Base-by-base conservation (phyloP, 2,329 filamentous ascomycete genomes). In the Aspergillus fischeri region DNA sequence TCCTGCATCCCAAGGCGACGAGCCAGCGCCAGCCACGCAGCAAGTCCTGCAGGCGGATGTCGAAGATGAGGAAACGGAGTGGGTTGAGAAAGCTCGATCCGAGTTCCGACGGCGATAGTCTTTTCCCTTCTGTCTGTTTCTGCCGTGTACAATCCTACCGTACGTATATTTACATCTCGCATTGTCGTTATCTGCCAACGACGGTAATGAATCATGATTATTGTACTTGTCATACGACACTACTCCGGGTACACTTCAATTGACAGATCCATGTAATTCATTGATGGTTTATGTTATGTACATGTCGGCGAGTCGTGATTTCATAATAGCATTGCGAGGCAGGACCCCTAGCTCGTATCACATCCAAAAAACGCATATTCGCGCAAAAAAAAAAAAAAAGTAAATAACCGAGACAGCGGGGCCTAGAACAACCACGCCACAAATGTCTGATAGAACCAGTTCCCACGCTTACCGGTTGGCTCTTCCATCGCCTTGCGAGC, bases 341-440 rank as follows among this genome's bases (percentile, higher is more conserved):
- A 32, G 29, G 29, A 11, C 10, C 29, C 32, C 32, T 17, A n/a
- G 32, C 32, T 38, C 32, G 14, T 7, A 38, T 24, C 49, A 51
- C 20, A 35, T 24, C 51, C 51, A 27, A 21, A 27, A 21, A 17
- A 24, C 44, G 32, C 27, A 51, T 14, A 29, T 51, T 29, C 14
- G 17, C 17, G 32, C 49, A 35, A 21, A 3, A 48, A 20, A 21
- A 14, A 53, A 24, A 14, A 3, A 49, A 10, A 20, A 14, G 28
- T 51, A 28, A 8, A 38, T 20, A n/a, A 32, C 48, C 51, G 42
- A 17, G 29, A 42, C 51, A 10, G 49, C 21, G 41, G n/a, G 7
- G 8, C 11, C 42, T 61, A 87, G 66, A 87, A 85, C 62, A 88
- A 69, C 85, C 85, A 87, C 5, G 83, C 73, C 21, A 87, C 68